Evolutionary conservation across 2,329 filamentous ascomycete genomes (phyloP), one percentile per base, ranked within the genome.

Genomic region (Ophiocordyceps sinensis): DNA sequence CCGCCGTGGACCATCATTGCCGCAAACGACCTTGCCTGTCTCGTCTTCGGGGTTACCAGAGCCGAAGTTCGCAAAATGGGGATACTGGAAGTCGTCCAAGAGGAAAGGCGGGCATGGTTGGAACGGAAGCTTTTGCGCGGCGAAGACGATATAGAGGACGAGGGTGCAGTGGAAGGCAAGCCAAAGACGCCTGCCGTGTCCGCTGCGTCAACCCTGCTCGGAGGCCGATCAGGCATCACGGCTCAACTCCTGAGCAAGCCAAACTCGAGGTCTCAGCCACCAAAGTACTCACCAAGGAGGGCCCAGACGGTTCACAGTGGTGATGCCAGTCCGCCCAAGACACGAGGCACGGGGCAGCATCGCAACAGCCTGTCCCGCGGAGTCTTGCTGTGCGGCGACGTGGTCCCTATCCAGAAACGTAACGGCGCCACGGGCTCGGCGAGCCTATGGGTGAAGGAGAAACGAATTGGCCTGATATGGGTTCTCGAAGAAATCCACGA

Each of bases 31-130:
- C 70, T 98, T 38, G 91, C 91, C 15, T 98, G 91, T 61, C 70
- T 98, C 36, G 82, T 96, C n/a, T 98, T 96, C 63, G 91, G 91
- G n/a, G 86, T 98, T 10, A 94, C 88, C n/a, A 85, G 86, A 55
- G 85, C 85, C 5, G 91, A 98, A 60, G 85, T 98, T 21, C 79
- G 87, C 42, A 95, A 87, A 56, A 79, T 96, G 68, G 89, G 91
- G 38, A 96, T 98, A 43, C 63, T 98, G 44, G 88, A 96, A 57
- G 86, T 98, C 28, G 87, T 98, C 15, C 84, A 89, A 59, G 79
- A 88, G 58, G 89, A 95, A 59, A 75, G 87, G 44, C 72, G 89
- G 49, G 76, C 79, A 26, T 98, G 91, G 91, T 69, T 98, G 23
- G 86, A 93, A 56, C 77, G 81, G 46, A 95, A 88, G 60, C 69